Base-by-base conservation (phyloP, 257 asterid genomes). In the Coffea eugenioides region DNA sequence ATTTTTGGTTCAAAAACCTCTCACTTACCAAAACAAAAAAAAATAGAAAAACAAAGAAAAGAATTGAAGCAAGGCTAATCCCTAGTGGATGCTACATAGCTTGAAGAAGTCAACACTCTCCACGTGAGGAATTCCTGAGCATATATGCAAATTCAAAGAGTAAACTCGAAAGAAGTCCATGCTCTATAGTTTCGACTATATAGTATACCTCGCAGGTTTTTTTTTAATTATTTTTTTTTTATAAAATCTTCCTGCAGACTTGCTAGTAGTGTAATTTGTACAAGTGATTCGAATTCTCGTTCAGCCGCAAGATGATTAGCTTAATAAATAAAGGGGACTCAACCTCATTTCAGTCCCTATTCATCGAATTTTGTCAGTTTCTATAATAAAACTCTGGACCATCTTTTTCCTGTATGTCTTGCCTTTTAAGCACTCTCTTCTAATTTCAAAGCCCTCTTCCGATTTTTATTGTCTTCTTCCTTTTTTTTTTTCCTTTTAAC, bases 371-470 rank as follows among this genome's bases (percentile, higher is more conserved):
- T 79, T 57, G 56, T 81, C 74, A 70, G 79, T 81, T 80, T 80
- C 79, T 76, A 77, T 85, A 74, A 76, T 83, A 61, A 79, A 82
- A 76, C 73, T 76, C 77, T 62, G 76, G 78, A 87, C 94, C 89
- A 78, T 86, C 91, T 71, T 78, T 88, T 81, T 84, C 85, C 76
- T 71, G 74, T 69, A 76, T 90, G 61, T 72, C 97, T 90, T 93
- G 96, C 97, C 97, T 93, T 93, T 86, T 86, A 91, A 93, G 95
- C 92, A 89, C 90, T 83, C 92, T 83, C 84, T 70, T 46, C 80
- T 77, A 73, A 62, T 9, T 62, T 25, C 39, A 31, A 81, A 34
- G 1, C 49, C 62, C 56, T 74, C 82, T 67, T 73, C 79, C 76
- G 25, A 62, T 77, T 83, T 86, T 82, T 69, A 74, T 71, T 83